Evolutionary conservation across 306 rosid species (phyloP), one percentile per base, ranked within the genome.

Genomic region (Glycine soja): DNA sequence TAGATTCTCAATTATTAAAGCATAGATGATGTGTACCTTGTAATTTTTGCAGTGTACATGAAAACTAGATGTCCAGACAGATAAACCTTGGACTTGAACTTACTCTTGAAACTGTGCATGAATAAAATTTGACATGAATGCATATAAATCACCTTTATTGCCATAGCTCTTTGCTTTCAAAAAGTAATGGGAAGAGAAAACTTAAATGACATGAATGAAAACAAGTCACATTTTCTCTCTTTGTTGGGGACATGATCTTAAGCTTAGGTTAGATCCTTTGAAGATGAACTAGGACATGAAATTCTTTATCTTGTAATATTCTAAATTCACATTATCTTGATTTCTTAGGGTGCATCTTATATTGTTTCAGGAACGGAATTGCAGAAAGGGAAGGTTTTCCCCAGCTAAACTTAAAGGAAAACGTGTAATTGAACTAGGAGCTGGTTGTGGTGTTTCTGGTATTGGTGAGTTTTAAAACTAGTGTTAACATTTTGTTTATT

Each of bases 371-470:
- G 97, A 90, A 85, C 90, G 86, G 63, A 95, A 95, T 83, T 89
- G 94, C 84, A 88, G 99, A 86, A 93, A 84, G 85, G 99, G 97
- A 69, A 93, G 84, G 87, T 95, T 95, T 85, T 89, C 94, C 86
- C 92, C 89, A 0, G 88, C 93, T 53, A 93, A 93, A 86, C 97
- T 95, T 58, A 90, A 89, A 88, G 97, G 99, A 78, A 95, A 95
- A 73, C 97, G 96, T 46, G 94, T 91, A 74, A 75, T 95, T 74
- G 99, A 95, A 88, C 95, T 95, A 78, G 99, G 99, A 77, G 97
- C 97, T 53, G 99, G 97, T 67, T 95, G 99, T 84, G 99, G 97
- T 81, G 94, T 93, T 76, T 97, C 99, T 75, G 97, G 99, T 12
- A 88, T 95, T 85, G 97, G 97, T 93, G 83, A 80, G 90, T 76